Percentiles rank a stretch among this genome's conserved stretches.
These are phyloP conservation scores for Petunia axillaris DNA, from an alignment of 257 asterid species.

Conservation along the genomic window DNA sequence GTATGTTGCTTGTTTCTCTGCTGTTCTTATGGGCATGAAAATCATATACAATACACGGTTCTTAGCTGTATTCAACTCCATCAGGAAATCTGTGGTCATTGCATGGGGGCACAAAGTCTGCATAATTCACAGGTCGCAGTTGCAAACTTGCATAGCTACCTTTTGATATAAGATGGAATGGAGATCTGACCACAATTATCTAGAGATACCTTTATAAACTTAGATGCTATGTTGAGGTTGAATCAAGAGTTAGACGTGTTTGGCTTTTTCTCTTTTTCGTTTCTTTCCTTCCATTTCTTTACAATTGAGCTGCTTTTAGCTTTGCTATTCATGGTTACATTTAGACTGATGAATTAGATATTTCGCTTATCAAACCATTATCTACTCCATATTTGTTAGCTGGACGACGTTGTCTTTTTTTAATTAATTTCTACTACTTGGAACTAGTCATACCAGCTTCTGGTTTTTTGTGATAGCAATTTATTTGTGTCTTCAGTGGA, in stretches of 20 bases:
- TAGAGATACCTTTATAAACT: conserved; percentile 1
- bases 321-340: too few species aligned
- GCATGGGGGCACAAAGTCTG: not conserved
- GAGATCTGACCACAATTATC: conserved; percentile 1
- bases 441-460: conserved; percentile 10
- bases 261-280: not conserved
- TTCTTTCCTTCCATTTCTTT: not conserved
- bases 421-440: not conserved
- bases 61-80: conserved; percentile 13
- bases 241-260: not conserved
- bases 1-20: not conserved
- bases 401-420: not conserved
- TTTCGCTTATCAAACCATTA: too few species aligned
- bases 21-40: not conserved
- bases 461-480: not conserved
- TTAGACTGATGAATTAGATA: too few species aligned
- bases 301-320: not conserved
- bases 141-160: not conserved
- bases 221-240: not conserved
- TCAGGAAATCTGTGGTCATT: not conserved
- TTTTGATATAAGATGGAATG: not conserved
- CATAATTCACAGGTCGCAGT: not conserved
- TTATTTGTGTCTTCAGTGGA: not conserved
- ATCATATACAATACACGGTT: not conserved
- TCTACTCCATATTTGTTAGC: not conserved